Evolutionary conservation across 441 rosid species (phyloP).

Genomic region (Pelargonium australe): DNA sequence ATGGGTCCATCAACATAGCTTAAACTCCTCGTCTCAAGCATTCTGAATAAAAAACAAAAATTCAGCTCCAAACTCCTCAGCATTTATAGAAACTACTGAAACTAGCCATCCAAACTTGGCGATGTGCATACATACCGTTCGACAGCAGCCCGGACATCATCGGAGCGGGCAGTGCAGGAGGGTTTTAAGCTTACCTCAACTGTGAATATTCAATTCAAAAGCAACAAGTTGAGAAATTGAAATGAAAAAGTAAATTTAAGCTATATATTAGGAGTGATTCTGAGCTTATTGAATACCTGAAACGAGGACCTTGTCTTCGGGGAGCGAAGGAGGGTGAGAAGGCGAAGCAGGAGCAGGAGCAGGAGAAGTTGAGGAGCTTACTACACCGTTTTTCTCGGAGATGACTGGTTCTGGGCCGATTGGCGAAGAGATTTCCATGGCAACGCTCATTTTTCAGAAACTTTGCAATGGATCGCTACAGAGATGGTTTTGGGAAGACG

Average conservation of each 20-base stretch:
- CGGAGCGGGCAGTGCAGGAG: constrained; percentile 65
- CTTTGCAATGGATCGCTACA: not conserved
- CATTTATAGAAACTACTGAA: not conserved
- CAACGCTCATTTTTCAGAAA: constrained; percentile 40
- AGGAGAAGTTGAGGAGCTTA: constrained; percentile 26
- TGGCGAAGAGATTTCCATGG: constrained; percentile 59
- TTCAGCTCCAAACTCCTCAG: not conserved
- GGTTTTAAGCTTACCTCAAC: constrained; percentile 89
- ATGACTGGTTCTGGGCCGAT: constrained; percentile 16
- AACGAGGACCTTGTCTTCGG: constrained; percentile 49
- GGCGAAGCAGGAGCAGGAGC: not conserved
- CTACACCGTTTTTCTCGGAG: constrained; percentile 29
- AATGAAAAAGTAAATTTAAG: not conserved
- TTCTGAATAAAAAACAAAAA: constrained; percentile 33
- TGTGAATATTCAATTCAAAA: constrained; percentile 18
- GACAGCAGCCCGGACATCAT: constrained; percentile 58
- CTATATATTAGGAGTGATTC: not conserved
- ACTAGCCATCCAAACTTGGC: not conserved
- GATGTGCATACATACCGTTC: constrained; percentile 41
- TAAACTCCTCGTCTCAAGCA: constrained; percentile 83
- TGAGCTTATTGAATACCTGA: constrained; percentile 37
- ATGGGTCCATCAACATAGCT: constrained; percentile 83
- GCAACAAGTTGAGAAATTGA: not conserved
- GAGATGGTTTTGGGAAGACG: not conserved
- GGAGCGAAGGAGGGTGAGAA: constrained; percentile 11